Conservation (phyloP, 2,329 filamentous ascomycete species). For the Lachnum nothofagi region DNA sequence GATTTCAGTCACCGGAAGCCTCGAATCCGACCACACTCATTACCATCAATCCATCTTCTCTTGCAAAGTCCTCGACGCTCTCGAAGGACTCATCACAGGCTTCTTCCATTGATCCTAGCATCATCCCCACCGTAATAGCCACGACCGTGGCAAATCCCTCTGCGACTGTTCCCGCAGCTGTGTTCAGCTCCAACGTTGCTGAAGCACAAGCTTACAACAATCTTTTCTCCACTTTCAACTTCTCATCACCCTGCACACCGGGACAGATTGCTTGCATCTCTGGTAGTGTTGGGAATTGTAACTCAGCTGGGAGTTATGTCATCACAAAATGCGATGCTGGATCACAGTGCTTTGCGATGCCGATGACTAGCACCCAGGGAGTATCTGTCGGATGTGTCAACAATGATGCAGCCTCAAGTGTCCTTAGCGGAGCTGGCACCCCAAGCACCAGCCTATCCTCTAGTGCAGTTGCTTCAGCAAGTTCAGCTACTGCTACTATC, state of each 20-base stretch:
- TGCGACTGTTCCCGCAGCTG: slow-evolving; percentile 14
- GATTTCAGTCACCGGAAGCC: slow-evolving; percentile 5
- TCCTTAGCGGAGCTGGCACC: slow-evolving; percentile 36
- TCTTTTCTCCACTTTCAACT: slow-evolving; percentile 28
- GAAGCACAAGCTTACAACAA: slow-evolving; percentile 26
- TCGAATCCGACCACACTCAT: slow-evolving; percentile 6
- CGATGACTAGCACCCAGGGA: slow-evolving; percentile 45
- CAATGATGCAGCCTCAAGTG: slow-evolving; percentile 35
- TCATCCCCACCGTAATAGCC: slow-evolving; percentile 1
- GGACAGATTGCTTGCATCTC: slow-evolving; percentile 50
- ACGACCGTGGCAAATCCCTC: slow-evolving; percentile 3
- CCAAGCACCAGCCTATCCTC: not conserved
- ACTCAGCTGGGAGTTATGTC: slow-evolving; percentile 37
- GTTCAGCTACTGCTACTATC: not conserved
- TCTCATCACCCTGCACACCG: slow-evolving; percentile 42
- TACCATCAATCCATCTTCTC: slow-evolving; percentile 8
- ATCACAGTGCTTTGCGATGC: slow-evolving; percentile 48
- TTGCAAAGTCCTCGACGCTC: not conserved
- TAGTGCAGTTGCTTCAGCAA: not conserved
- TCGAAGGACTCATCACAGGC: not conserved
- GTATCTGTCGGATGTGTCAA: slow-evolving; percentile 47
- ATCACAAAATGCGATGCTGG: slow-evolving; percentile 35
- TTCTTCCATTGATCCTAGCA: slow-evolving; percentile 3
- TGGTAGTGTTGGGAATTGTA: slow-evolving; percentile 46
- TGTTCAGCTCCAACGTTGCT: slow-evolving; percentile 30